Base-by-base conservation (phyloP, 495 filamentous ascomycete genomes). In the Neurospora sp. region DNA sequence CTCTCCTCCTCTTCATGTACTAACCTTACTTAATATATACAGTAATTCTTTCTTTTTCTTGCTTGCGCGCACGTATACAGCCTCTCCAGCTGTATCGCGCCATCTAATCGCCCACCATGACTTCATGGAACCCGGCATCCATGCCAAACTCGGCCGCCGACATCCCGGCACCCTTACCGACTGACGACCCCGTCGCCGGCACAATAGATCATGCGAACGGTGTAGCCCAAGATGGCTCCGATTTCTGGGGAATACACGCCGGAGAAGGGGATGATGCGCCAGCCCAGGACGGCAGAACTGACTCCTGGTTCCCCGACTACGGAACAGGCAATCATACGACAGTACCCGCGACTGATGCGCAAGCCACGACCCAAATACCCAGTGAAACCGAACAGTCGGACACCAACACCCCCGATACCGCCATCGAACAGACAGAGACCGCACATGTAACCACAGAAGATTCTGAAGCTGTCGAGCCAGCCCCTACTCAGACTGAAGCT, bases 81-180 rank as follows among this genome's bases (percentile, higher is more conserved):
- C 72, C 68, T 71, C 71, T 69, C 69, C 68, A 74, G 72, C 71
- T 35, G 71, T 77, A 80, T 77, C 78, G 75, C 72, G 71, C 78
- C 73, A 68, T 74, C 75, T 76, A 78, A 77, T 78, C 78, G 71
- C 76, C 78, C 71, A 77, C 74, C 76, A 83, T 85, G 81, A 79
- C 84, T 73, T 83, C 85, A 71, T 88, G 86, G 86, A 80, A 88
- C 79, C 86, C 86, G 72, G 86, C 86, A 35, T 80, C 84, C 77
- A 86, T 85, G 86, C 86, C 86, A 71, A 82, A 87, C 73, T 80
- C 80, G 71, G 73, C 73, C 74, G 77, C 73, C 71, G 78, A 77
- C 39, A 71, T 75, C 18, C 70, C 71, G 20, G 38, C 75, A 65
- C 78, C 53, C 53, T 65, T 65, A 35, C 53, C 53, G 53, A 65